Percentiles rank a stretch among this genome's conserved stretches.
phyloP scores from a whole-genome alignment of 805 yeast species.

The Hanseniaspora occidentalis region DNA sequence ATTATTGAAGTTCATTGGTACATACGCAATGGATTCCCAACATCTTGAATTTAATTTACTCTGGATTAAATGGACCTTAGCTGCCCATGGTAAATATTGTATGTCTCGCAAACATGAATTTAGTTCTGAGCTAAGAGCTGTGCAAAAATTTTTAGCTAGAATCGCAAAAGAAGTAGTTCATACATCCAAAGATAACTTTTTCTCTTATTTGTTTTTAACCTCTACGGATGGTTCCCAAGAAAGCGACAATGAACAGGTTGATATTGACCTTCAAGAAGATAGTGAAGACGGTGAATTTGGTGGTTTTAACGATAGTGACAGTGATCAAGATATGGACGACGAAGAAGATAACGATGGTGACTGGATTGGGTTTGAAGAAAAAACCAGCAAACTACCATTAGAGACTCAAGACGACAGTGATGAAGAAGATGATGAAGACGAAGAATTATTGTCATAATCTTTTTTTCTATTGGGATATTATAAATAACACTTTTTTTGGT shows the following conservation, averaged over 20 bases:
- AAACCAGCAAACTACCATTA: slow-evolving; percentile 15
- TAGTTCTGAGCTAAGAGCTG: slow-evolving; percentile 48
- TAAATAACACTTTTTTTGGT: too few species aligned
- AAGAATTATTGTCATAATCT: too few species aligned
- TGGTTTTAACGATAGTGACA: slow-evolving; percentile 16
- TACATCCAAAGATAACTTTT: slow-evolving; percentile 40
- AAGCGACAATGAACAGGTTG: slow-evolving; percentile 21
- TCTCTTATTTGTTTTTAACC: slow-evolving; percentile 40
- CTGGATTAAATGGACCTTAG: slow-evolving; percentile 65
- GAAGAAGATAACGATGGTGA: slow-evolving; percentile 28
- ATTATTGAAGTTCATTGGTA: slow-evolving; percentile 57
- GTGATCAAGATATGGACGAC: slow-evolving; percentile 17
- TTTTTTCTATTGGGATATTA: too few species aligned
- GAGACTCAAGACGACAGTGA: slow-evolving; percentile 10
- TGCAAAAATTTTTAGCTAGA: slow-evolving; percentile 65
- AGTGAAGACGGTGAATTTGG: slow-evolving; percentile 24
- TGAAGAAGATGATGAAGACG: slow-evolving; percentile 17
- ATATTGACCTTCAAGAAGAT: slow-evolving; percentile 16
- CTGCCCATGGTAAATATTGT: slow-evolving; percentile 69
- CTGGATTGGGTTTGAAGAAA: slow-evolving; percentile 23
- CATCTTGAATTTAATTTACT: slow-evolving; percentile 75
- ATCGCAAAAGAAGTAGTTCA: slow-evolving; percentile 61
- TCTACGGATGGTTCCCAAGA: slow-evolving; percentile 19
- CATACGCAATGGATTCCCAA: slow-evolving; percentile 51
- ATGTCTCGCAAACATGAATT: slow-evolving; percentile 48